A percentile compares a stretch with the other conserved stretches of the same genome.
phyloP scores from a whole-genome alignment of 352 stramenopile genomes.

The Globisporangium acanthophoron region DNA sequence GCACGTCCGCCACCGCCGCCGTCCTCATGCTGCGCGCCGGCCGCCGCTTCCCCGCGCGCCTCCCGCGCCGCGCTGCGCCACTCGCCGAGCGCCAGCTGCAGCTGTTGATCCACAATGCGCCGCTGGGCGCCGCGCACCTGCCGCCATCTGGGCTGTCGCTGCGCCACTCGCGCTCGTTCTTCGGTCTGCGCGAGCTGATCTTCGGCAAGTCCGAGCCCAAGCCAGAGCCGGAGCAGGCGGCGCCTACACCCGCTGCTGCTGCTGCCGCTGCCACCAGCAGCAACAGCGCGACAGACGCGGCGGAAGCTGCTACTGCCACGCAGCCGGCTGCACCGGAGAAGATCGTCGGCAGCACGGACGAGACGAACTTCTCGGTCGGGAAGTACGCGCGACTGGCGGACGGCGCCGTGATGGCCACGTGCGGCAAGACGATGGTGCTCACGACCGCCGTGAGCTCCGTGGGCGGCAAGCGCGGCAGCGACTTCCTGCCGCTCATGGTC shows the following conservation, averaged over 20 bases:
- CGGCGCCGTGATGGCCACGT: slow-evolving; percentile 76
- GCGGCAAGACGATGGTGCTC: slow-evolving; percentile 83
- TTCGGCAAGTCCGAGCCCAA: slow-evolving; percentile 43
- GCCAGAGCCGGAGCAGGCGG: slow-evolving; percentile 9
- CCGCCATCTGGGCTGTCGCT: not conserved
- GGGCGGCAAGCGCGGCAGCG: slow-evolving; percentile 35
- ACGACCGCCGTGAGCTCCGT: slow-evolving; percentile 74
- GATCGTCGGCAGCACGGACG: slow-evolving; percentile 44
- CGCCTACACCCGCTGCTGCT: not conserved
- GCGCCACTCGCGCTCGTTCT: slow-evolving; percentile 45
- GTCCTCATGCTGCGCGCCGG: slow-evolving; percentile 14
- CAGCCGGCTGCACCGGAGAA: slow-evolving; percentile 5
- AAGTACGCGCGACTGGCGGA: slow-evolving; percentile 85
- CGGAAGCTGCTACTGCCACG: not conserved
- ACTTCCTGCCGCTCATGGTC: slow-evolving; percentile 91
- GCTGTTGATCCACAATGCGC: not conserved
- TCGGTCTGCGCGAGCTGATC: slow-evolving; percentile 58
- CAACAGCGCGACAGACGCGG: not conserved
- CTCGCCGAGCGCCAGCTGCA: slow-evolving; percentile 4
- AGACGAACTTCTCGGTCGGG: slow-evolving; percentile 53
- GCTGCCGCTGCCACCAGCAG: slow-evolving; percentile 3
- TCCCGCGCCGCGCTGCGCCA: not conserved
- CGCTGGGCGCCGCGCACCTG: not conserved
- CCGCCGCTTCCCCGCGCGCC: slow-evolving; percentile 13
- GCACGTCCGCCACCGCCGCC: too few relatives aligned